These are phyloP conservation scores for Hamamelis virginiana DNA, from an alignment of 164 flowering plant species.

Conservation along the genomic window DNA sequence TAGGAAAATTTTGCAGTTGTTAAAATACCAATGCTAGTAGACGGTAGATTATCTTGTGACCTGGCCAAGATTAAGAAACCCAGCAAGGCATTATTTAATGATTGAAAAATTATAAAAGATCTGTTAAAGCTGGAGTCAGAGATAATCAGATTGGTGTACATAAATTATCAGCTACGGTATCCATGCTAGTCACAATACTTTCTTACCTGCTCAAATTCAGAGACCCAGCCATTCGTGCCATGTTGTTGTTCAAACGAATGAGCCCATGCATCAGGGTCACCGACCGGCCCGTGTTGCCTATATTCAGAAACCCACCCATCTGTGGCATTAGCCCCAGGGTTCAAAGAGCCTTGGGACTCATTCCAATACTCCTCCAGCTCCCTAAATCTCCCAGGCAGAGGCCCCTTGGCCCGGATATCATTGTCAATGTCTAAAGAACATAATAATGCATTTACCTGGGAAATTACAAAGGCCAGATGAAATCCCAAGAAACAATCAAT, in stretches of 20 bases:
- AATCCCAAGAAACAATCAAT: not conserved
- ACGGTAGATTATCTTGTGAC: not conserved
- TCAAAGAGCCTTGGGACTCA: constrained; percentile 65
- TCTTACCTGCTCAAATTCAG: constrained; percentile 88
- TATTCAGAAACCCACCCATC: constrained; percentile 81
- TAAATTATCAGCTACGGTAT: not conserved
- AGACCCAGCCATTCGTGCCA: constrained; percentile 88
- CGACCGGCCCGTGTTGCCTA: constrained; percentile 42
- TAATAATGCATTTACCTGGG: constrained; percentile 80
- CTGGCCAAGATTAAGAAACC: not conserved
- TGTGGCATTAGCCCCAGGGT: constrained; percentile 42
- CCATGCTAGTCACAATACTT: not conserved
- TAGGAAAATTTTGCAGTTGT: not conserved
- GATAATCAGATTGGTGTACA: not conserved
- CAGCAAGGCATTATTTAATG: not conserved
- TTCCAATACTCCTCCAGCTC: constrained; percentile 93
- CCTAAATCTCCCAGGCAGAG: constrained; percentile 58
- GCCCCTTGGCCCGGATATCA: constrained; percentile 55
- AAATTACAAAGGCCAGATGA: not conserved
- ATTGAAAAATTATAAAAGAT: not conserved
- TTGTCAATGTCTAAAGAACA: constrained; percentile 81
- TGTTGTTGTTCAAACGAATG: constrained; percentile 80
- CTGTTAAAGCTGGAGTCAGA: no score
- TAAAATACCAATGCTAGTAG: not conserved
- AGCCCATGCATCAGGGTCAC: constrained; percentile 69